A percentile compares a stretch with the other conserved stretches of the same genome.
Conservation (phyloP, 805 yeast genomes). For the Yueomyces sinensis region DNA sequence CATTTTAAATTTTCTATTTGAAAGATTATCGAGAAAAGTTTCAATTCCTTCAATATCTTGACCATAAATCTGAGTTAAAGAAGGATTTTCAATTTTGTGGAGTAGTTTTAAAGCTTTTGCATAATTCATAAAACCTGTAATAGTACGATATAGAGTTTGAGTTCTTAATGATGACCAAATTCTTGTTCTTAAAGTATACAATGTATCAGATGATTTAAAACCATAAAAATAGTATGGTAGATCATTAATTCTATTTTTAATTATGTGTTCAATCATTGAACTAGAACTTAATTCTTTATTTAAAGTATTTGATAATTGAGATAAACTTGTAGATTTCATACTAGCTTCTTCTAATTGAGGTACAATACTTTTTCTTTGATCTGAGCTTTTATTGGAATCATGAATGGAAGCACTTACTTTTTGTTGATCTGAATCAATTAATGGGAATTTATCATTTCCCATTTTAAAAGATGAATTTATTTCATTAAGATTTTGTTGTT, state of each 20-base stretch:
- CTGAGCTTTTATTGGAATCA: neutral
- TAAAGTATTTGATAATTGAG: neutral
- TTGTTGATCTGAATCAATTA: neutral
- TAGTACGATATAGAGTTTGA: slow-evolving; percentile 73
- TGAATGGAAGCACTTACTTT: neutral
- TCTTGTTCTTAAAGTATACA: slow-evolving; percentile 56
- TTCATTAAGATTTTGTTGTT: slow-evolving; percentile 7
- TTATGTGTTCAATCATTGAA: slow-evolving; percentile 10
- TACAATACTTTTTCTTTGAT: neutral
- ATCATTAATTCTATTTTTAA: slow-evolving; percentile 38
- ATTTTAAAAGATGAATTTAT: neutral
- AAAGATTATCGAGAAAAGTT: slow-evolving; percentile 55
- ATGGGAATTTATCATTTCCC: neutral
- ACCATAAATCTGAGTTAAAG: slow-evolving; percentile 31
- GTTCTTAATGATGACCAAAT: slow-evolving; percentile 79
- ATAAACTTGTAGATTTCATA: neutral
- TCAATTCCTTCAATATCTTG: slow-evolving; percentile 44
- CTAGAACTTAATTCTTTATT: neutral
- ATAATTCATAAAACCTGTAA: slow-evolving; percentile 76
- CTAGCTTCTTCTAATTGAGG: neutral
- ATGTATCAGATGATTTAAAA: slow-evolving; percentile 52
- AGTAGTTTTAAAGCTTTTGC: slow-evolving; percentile 57
- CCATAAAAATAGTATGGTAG: slow-evolving; percentile 64
- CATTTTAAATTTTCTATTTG: slow-evolving; percentile 66
- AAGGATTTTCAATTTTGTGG: slow-evolving; percentile 52